phyloP scores from a whole-genome alignment of 768 basidiomycete genomes.

The Tulasnella sp. region DNA sequence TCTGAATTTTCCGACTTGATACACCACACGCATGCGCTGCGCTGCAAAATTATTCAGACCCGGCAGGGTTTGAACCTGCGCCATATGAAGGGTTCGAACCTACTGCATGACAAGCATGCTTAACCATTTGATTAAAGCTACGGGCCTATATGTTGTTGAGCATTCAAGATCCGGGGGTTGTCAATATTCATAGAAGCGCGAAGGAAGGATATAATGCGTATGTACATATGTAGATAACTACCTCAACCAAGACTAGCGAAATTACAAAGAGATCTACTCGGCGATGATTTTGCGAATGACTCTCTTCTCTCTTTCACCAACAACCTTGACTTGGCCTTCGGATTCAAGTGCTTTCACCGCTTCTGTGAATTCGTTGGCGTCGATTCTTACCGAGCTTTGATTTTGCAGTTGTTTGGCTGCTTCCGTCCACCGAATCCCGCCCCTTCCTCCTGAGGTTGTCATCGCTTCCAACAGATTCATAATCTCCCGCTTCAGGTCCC shows the following conservation, averaged over 20 bases:
- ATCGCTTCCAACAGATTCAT: constrained; percentile 46
- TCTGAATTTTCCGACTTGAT: too few relatives aligned
- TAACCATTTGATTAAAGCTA: too few relatives aligned
- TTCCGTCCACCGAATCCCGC: constrained; percentile 59
- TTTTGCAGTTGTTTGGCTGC: constrained; percentile 65
- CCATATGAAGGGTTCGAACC: too few relatives aligned
- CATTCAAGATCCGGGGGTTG: too few relatives aligned
- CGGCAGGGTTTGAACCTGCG: too few relatives aligned
- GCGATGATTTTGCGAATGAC: constrained; percentile 40
- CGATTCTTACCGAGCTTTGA: constrained; percentile 77
- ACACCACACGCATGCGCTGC: too few relatives aligned
- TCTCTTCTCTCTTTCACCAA: constrained; percentile 78
- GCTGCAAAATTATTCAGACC: too few relatives aligned
- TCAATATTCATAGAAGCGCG: background rate
- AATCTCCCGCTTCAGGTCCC: constrained; percentile 83
- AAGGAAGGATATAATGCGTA: too few relatives aligned
- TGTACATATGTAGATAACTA: too few relatives aligned
- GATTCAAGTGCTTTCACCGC: constrained; percentile 67
- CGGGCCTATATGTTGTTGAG: too few relatives aligned
- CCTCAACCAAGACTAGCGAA: too few relatives aligned
- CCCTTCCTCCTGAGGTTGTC: constrained; percentile 33
- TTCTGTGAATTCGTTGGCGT: constrained; percentile 67
- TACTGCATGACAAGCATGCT: too few relatives aligned
- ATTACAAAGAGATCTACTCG: background rate
- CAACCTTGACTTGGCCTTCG: constrained; percentile 75